Percentiles rank a stretch among this genome's conserved stretches.
Conservation (phyloP, 345 rosid species). For the Eucalyptus curtisii region DNA sequence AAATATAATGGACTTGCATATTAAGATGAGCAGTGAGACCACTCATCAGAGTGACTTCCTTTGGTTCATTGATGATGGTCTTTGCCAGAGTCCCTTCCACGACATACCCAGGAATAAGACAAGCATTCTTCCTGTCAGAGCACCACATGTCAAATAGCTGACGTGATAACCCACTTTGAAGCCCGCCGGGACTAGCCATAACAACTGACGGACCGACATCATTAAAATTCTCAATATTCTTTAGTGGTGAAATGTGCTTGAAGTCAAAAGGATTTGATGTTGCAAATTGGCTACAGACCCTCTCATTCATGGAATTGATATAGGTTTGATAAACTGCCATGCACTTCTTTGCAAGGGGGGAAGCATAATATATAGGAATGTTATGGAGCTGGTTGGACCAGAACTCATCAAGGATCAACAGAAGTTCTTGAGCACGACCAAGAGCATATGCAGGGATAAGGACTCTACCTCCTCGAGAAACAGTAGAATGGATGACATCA, state of each 20-base stretch:
- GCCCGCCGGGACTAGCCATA: constrained; percentile 89
- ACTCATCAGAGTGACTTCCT: constrained; percentile 90
- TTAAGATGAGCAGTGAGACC: constrained; percentile 79
- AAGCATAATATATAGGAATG: constrained; percentile 88
- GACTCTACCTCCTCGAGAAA: constrained; percentile 90
- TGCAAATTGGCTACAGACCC: constrained; percentile 84
- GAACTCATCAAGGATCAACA: constrained; percentile 77
- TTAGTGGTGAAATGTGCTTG: constrained; percentile 74
- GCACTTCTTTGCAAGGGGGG: constrained; percentile 92
- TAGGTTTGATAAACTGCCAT: constrained; percentile 97
- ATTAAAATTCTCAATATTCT: constrained; percentile 70
- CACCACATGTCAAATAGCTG: constrained; percentile 95
- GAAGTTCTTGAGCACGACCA: constrained; percentile 82
- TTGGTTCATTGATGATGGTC: constrained; percentile 76
- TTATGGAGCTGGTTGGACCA: constrained; percentile 87
- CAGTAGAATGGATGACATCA: constrained; percentile 75
- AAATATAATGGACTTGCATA: constrained; percentile 90
- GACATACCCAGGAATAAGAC: constrained; percentile 77
- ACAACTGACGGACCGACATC: constrained; percentile 93
- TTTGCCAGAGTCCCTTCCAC: constrained; percentile 83
- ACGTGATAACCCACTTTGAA: constrained; percentile 85
- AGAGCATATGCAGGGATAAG: constrained; percentile 76
- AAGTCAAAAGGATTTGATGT: constrained; percentile 84
- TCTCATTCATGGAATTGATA: constrained; percentile 90
- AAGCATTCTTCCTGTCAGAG: constrained; percentile 80